Evolutionary conservation across 1,284 basidiomycete genomes (phyloP).

Genomic region (Veloboletus limbatus): DNA sequence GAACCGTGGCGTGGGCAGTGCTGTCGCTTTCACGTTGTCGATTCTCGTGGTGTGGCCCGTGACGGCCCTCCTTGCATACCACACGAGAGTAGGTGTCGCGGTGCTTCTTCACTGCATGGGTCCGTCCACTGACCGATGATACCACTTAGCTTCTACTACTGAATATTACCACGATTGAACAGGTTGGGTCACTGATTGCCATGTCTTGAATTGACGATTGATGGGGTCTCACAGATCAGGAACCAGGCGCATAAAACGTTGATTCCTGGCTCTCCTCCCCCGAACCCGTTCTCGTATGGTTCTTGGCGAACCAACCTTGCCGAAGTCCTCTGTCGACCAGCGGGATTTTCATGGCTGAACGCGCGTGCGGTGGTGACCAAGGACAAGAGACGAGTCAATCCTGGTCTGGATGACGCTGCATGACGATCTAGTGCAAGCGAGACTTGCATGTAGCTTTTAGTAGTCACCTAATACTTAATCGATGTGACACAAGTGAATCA

Average conservation of each 20-base stretch:
- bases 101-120: background rate
- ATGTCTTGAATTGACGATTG: constrained; percentile 7
- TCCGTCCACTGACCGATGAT: constrained; percentile 6
- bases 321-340: constrained; percentile 68
- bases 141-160: constrained; percentile 64
- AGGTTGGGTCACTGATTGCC: constrained; percentile 50
- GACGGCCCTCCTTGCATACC: constrained; percentile 74
- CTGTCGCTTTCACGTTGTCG: constrained; percentile 71
- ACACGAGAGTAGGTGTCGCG: constrained; percentile 65
- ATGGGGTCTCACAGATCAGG: constrained; percentile 51
- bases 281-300: constrained; percentile 78
- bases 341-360: constrained; percentile 69
- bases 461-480: constrained; percentile 3
- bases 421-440: constrained; percentile 21
- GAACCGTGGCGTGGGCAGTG: constrained; percentile 65
- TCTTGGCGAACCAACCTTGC: constrained; percentile 65
- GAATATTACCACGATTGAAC: constrained; percentile 91
- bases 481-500: background rate
- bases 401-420: constrained; percentile 40
- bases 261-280: constrained; percentile 56
- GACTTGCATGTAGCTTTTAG: constrained; percentile 28
- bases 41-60: constrained; percentile 79
- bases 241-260: constrained; percentile 75
- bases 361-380: constrained; percentile 53
- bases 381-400: constrained; percentile 68